Percentiles rank a stretch among this genome's conserved stretches.
Evolutionary conservation across 495 filamentous ascomycete genomes (phyloP).

Genomic region (Daldinia bambusicola): DNA sequence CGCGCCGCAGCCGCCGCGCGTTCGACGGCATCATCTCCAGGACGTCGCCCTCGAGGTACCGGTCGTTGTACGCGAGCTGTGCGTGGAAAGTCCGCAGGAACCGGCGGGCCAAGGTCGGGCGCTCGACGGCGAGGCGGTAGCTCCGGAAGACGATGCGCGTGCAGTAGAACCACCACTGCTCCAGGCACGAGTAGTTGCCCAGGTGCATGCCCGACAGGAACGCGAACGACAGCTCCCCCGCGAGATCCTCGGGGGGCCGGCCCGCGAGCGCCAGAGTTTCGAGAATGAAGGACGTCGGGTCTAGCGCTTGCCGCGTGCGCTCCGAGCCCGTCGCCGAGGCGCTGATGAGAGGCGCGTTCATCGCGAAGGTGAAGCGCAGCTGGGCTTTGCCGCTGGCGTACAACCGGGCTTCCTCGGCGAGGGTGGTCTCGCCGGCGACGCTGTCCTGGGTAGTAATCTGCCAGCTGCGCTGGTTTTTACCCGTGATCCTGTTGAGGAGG

Average conservation of each 20-base stretch:
- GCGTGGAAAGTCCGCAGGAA: constrained; percentile 71
- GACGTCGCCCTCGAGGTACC: constrained; percentile 65
- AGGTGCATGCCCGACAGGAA: constrained; percentile 84
- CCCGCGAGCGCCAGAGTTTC: constrained; percentile 26
- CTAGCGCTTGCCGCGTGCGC: constrained; percentile 48
- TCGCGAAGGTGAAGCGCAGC: constrained; percentile 65
- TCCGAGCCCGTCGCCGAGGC: constrained; percentile 75
- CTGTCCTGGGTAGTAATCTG: constrained; percentile 60
- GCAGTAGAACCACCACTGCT: constrained; percentile 87
- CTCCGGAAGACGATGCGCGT: constrained; percentile 74
- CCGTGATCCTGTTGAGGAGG: constrained; percentile 62
- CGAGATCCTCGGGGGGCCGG: constrained; percentile 59
- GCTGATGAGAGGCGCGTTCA: constrained; percentile 70
- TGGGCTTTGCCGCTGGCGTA: constrained; percentile 50
- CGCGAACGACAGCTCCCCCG: constrained; percentile 89
- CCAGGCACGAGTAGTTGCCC: constrained; percentile 84
- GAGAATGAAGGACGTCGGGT: constrained; percentile 50
- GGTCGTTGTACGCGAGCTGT: constrained; percentile 77
- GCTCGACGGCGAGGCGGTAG: constrained; percentile 64
- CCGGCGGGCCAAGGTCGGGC: constrained; percentile 68
- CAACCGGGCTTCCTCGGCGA: constrained; percentile 54
- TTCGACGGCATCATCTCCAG: constrained; percentile 61
- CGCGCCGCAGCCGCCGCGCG: constrained; percentile 46
- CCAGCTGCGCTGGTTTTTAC: constrained; percentile 58
- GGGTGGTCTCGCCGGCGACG: constrained; percentile 42